Percentiles rank a stretch among this genome's conserved stretches.
Conservation (phyloP, 78 protist genomes). For the Dictyostelium purpureum region DNA sequence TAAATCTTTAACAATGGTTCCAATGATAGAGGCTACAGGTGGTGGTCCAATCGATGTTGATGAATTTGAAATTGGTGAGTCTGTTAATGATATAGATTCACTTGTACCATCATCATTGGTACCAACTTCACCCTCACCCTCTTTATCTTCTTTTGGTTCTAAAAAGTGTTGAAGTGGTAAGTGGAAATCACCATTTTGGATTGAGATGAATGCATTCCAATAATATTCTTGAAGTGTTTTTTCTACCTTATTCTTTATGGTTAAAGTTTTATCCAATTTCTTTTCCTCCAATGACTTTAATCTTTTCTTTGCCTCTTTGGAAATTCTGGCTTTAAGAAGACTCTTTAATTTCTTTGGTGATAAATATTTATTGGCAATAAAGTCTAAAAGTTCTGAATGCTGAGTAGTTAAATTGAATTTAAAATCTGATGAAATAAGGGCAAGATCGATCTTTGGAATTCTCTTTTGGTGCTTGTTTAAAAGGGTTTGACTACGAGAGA, state of each 20-base stretch:
- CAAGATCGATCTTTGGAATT: constrained; percentile 68
- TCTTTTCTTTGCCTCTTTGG: constrained; percentile 47
- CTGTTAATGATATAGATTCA: neutral
- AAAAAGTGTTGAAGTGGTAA: constrained; percentile 62
- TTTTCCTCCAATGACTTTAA: constrained; percentile 21
- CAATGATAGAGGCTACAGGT: neutral
- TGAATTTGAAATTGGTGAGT: neutral
- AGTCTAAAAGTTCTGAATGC: constrained; percentile 50
- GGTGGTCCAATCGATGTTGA: neutral
- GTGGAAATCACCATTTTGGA: constrained; percentile 57
- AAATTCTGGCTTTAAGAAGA: constrained; percentile 27
- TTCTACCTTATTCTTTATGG: constrained; percentile 68
- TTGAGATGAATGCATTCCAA: constrained; percentile 22
- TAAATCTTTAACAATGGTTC: neutral
- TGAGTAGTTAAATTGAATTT: constrained; percentile 41
- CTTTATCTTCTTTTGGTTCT: constrained; percentile 44
- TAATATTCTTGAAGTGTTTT: constrained; percentile 64
- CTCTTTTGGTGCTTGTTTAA: neutral
- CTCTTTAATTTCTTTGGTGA: constrained; percentile 62
- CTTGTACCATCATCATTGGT: neutral
- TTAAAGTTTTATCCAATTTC: constrained; percentile 41
- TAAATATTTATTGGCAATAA: constrained; percentile 42
- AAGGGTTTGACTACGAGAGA: neutral
- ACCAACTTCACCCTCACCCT: neutral
- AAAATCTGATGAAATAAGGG: constrained; percentile 45